A percentile compares a stretch with the other conserved stretches of the same genome.
Conservation (phyloP, 1,284 basidiomycete species). For the Ceratobasidium sp. region DNA sequence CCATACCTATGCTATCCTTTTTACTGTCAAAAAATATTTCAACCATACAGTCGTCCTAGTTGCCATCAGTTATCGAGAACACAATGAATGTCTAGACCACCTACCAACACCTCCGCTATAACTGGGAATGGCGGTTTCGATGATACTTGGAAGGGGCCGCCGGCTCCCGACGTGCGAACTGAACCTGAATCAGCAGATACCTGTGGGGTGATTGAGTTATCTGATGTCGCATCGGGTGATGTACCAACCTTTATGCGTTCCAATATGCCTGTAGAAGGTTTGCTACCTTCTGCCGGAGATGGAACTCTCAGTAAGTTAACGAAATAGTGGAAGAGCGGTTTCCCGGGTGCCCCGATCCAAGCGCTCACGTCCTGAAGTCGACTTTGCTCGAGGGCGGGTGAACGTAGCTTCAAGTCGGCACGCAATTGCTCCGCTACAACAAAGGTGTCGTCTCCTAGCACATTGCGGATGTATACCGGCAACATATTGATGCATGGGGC, state of each 20-base stretch:
- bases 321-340: constrained; percentile 64
- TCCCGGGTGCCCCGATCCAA: constrained; percentile 57
- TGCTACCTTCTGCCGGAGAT: constrained; percentile 1
- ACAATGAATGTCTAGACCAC: constrained; percentile 13
- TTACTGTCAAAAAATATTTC: constrained; percentile 44
- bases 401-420: constrained; percentile 60
- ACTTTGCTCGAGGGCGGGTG: constrained; percentile 63
- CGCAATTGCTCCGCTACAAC: constrained; percentile 59
- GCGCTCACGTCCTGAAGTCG: constrained; percentile 60
- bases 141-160: constrained; percentile 21
- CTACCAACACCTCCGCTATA: constrained; percentile 33
- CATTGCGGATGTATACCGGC: constrained; percentile 59
- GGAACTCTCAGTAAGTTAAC: constrained; percentile 60
- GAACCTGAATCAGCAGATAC: constrained; percentile 26
- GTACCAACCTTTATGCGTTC: constrained; percentile 45
- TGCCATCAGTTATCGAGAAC: background rate
- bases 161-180: background rate
- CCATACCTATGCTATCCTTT: constrained; percentile 46
- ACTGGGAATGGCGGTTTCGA: constrained; percentile 4
- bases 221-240: constrained; percentile 10
- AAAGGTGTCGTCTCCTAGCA: constrained; percentile 51
- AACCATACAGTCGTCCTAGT: constrained; percentile 44
- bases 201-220: constrained; percentile 3
- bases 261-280: constrained; percentile 17
- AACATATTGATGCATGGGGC: constrained; percentile 67